Evolutionary conservation across 73 alveolate species (phyloP).

Genomic region (Paramecium bursaria): DNA sequence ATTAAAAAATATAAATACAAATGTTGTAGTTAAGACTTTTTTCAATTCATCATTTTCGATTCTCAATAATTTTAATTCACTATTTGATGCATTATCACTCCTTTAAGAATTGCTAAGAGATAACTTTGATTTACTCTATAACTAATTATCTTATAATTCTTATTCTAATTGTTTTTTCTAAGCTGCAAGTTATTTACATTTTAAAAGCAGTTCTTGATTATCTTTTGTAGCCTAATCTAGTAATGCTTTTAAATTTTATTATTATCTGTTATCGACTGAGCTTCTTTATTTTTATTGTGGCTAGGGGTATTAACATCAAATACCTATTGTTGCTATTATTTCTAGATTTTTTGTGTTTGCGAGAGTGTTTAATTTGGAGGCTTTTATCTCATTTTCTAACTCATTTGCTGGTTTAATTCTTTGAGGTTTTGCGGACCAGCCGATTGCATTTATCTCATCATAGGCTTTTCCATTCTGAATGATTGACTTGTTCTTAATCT

Average conservation of each 20-base stretch:
- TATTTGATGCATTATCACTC: background rate
- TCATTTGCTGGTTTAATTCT: constrained; percentile 22
- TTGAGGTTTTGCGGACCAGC: background rate
- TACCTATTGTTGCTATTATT: background rate
- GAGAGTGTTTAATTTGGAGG: background rate
- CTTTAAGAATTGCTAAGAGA: background rate
- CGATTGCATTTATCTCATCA: background rate
- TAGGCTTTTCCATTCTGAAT: constrained; percentile 36
- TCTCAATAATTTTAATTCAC: constrained; percentile 10
- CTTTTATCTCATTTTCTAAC: background rate
- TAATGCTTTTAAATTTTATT: background rate
- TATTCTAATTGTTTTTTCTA: background rate
- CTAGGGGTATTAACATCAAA: background rate
- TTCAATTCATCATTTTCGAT: constrained; percentile 55
- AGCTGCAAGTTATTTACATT: background rate
- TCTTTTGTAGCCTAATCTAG: constrained; percentile 37
- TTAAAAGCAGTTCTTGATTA: constrained; percentile 19
- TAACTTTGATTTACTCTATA: constrained; percentile 25
- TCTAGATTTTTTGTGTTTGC: background rate
- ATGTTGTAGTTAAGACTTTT: constrained; percentile 3
- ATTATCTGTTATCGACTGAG: constrained; percentile 33
- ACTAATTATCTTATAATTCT: constrained; percentile 8
- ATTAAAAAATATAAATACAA: background rate
- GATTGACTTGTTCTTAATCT: constrained; percentile 26
- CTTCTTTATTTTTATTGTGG: constrained; percentile 8